Conservation (phyloP, 352 stramenopile genomes). For the Pythium brachiatum region DNA sequence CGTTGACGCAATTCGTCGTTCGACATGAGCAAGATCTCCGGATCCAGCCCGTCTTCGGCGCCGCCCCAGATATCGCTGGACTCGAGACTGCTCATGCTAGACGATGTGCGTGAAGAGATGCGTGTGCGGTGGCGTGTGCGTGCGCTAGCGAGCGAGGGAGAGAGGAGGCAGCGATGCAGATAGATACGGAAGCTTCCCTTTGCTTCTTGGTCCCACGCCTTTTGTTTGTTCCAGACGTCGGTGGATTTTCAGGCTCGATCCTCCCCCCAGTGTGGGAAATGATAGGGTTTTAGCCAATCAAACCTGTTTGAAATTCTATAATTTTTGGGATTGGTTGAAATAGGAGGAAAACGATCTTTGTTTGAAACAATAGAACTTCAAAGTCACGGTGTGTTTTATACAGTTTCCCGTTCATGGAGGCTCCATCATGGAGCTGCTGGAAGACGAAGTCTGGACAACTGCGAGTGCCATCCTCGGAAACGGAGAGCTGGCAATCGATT, state of each 20-base stretch:
- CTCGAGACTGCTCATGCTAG: constrained; percentile 61
- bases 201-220: not conserved
- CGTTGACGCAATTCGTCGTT: constrained; percentile 95
- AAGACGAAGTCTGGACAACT: too few relatives aligned
- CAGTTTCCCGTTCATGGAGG: not conserved
- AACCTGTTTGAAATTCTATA: not conserved
- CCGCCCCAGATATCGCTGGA: constrained; percentile 59
- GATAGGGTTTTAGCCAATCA: constrained; percentile 11
- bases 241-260: not conserved
- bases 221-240: too few relatives aligned
- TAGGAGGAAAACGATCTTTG: constrained; percentile 10
- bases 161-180: not conserved
- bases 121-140: not conserved
- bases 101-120: not conserved
- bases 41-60: constrained; percentile 61
- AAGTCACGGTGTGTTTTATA: constrained; percentile 18
- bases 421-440: not conserved
- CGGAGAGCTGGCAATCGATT: too few relatives aligned
- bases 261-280: constrained; percentile 6
- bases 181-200: not conserved
- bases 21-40: constrained; percentile 94
- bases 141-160: not conserved
- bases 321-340: constrained; percentile 4
- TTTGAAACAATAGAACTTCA: constrained; percentile 22
- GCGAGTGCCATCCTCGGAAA: too few relatives aligned